These are phyloP conservation scores for Colletotrichum endophyticum DNA, from an alignment of 2,329 filamentous ascomycete species.

Conservation along the genomic window DNA sequence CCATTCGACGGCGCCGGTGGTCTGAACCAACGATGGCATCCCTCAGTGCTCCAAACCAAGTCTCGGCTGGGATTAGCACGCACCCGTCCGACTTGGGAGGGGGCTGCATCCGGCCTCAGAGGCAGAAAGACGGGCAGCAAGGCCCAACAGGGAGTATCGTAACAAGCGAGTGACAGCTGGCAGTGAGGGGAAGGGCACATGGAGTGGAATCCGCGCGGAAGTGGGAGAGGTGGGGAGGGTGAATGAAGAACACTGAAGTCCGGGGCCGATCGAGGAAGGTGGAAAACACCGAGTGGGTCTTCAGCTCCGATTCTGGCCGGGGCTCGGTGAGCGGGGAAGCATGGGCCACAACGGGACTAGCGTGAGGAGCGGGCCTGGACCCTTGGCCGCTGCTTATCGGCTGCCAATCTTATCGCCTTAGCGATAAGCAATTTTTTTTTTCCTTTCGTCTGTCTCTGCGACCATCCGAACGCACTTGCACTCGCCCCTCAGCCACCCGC, in stretches of 20 bases:
- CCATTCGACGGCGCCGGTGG: not conserved
- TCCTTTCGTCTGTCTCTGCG: not conserved
- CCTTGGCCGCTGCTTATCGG: not conserved
- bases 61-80: not conserved
- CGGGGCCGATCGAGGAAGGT: not conserved
- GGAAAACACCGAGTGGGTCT: not conserved
- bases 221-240: not conserved
- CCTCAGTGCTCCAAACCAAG: not conserved
- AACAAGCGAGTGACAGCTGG: not conserved
- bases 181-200: not conserved
- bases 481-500: not conserved
- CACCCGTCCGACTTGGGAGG: not conserved
- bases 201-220: not conserved
- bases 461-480: not conserved
- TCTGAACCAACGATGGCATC: not conserved
- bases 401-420: not conserved
- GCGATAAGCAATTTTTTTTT: slow-evolving; percentile 13
- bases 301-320: not conserved
- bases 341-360: not conserved
- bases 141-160: not conserved
- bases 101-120: not conserved
- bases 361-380: not conserved
- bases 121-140: not conserved
- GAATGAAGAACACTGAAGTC: not conserved
- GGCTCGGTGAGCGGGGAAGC: not conserved